Conservation (phyloP, 1,284 basidiomycete species). For the Ustilago nuda region DNA sequence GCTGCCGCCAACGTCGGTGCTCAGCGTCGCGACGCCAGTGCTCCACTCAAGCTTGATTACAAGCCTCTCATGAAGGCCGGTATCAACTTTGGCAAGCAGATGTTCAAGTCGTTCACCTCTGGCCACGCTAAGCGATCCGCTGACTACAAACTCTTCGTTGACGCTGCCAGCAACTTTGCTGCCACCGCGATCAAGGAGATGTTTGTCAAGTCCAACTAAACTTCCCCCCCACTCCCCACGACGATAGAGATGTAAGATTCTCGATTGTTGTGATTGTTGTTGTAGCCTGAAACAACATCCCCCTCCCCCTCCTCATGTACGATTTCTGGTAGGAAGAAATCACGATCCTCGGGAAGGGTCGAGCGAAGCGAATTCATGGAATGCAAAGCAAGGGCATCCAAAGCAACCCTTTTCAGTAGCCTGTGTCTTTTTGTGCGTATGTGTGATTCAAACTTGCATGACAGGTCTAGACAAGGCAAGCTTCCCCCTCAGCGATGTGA, state of each 20-base stretch:
- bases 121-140: slow-evolving; percentile 53
- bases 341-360: slow-evolving; percentile 38
- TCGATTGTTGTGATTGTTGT: slow-evolving; percentile 10
- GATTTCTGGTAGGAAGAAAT: slow-evolving; percentile 20
- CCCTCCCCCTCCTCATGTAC: slow-evolving; percentile 1
- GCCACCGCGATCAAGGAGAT: slow-evolving; percentile 43
- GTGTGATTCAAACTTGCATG: background rate
- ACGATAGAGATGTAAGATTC: slow-evolving; percentile 4
- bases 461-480: background rate
- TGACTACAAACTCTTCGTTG: slow-evolving; percentile 80
- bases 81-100: slow-evolving; percentile 38
- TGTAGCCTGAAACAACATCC: background rate
- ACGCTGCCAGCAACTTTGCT: slow-evolving; percentile 72
- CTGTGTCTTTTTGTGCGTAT: slow-evolving; percentile 4
- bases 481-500: background rate
- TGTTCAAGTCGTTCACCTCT: slow-evolving; percentile 47
- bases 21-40: slow-evolving; percentile 28
- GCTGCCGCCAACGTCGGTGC: slow-evolving; percentile 20
- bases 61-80: slow-evolving; percentile 51
- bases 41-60: slow-evolving; percentile 40
- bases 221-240: background rate
- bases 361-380: slow-evolving; percentile 26
- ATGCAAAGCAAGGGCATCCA: slow-evolving; percentile 24
- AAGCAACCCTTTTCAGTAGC: slow-evolving; percentile 6
- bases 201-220: slow-evolving; percentile 27